Evolutionary conservation across 805 yeast species (phyloP), one percentile per base, ranked within the genome.

Genomic region (Ogataea chonburiensis): DNA sequence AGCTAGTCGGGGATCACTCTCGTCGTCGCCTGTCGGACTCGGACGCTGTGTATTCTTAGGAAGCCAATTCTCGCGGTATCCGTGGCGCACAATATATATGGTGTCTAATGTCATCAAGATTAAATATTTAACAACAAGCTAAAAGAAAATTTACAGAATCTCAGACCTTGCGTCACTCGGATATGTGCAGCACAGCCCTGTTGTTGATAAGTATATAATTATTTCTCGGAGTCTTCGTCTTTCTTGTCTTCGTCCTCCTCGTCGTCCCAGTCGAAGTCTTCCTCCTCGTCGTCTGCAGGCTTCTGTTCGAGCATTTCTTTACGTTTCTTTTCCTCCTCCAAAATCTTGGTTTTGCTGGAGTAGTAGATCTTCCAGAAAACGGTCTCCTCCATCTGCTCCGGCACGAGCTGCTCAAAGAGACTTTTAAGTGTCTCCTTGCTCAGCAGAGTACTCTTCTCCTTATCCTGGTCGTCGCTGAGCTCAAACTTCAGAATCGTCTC

Each of bases 21-120:
- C 89, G 13, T 37, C 31, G 18, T 89, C 79, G 0, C 96, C 96
- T 0, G 98, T 89, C 2, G 95, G 95, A 24, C 79, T 75, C 0
- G 97, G 87, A 1, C 94, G 94, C 34, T 81, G 77, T 3, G 81
- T 77, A 0, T 85, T 82, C 46, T 81, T 84, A 16, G 95, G 95
- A 53, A 75, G 68, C 96, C 96, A 87, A 55, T 89, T 88, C 33
- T 95, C 79, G 40, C 98, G 68, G 63, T 75, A 86, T 0, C 98
- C 98, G 61, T 91, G 98, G 60, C 93, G 77, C 14, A 82, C 85
- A 25, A 83, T 75, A 50, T 79, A 82, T 5, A 84, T 77, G 3
- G 78, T 75, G 46, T 73, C 68, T 7, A 83, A 48, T 1, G 62
- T 55, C 81, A 76, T 76, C 11, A 13, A 13, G 18, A 10, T 14